Conservation (phyloP, 306 rosid genomes). For the Rosa persica region DNA sequence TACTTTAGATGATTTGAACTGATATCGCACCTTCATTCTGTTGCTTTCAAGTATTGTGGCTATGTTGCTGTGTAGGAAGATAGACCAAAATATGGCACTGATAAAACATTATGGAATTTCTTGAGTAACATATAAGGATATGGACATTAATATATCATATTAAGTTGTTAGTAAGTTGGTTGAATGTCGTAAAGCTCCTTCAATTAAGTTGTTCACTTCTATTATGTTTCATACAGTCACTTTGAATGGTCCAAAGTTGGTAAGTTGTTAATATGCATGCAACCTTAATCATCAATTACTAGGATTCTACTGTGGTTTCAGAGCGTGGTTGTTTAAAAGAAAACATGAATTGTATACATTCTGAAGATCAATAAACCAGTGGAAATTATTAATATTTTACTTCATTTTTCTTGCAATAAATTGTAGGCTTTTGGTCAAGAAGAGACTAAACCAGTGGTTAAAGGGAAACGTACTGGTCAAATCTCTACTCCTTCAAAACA, state of each 20-base stretch:
- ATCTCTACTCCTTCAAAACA: conserved; percentile 45
- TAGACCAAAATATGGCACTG: background rate
- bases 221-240: background rate
- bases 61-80: background rate
- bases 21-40: background rate
- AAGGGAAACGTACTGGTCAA: conserved; percentile 54
- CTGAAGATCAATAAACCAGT: background rate
- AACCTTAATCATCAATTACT: background rate
- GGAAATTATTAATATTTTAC: conserved; percentile 8
- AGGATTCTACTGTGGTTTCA: background rate
- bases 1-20: background rate
- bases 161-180: background rate
- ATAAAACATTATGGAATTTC: background rate
- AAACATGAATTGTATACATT: background rate
- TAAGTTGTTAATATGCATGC: background rate
- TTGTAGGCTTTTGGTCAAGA: conserved; percentile 54
- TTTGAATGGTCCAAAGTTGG: background rate
- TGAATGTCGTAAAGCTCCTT: background rate
- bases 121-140: background rate
- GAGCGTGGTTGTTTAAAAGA: background rate
- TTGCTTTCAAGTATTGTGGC: background rate
- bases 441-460: conserved; percentile 46
- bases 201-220: background rate
- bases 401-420: conserved; percentile 23
- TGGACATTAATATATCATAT: background rate